Percentiles rank a stretch among this genome's conserved stretches.
phyloP scores from a whole-genome alignment of 2,329 filamentous ascomycete species.

The Penicillium sp. region DNA sequence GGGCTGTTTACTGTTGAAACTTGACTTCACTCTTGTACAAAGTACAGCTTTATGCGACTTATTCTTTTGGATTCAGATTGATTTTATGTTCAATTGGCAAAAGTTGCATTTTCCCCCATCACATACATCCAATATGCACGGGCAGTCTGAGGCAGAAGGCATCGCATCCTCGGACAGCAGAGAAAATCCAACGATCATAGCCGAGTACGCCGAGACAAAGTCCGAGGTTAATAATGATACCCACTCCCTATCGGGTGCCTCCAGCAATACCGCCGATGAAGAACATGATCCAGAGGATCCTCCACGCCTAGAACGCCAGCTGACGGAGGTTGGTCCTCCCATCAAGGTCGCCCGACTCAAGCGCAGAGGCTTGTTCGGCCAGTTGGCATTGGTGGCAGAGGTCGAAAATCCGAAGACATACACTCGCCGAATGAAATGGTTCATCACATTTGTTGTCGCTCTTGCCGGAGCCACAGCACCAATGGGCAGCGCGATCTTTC shows the following conservation, averaged over 20 bases:
- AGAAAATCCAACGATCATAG: constrained; percentile 7
- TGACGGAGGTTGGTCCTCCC: constrained; percentile 34
- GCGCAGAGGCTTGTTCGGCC: constrained; percentile 71
- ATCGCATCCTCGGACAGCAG: neutral
- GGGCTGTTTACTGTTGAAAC: neutral
- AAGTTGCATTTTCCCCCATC: neutral
- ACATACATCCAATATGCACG: constrained; percentile 6
- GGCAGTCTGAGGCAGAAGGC: neutral
- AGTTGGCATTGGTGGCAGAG: constrained; percentile 72
- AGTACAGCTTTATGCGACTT: neutral
- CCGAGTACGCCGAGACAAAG: neutral
- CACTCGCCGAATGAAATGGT: constrained; percentile 74
- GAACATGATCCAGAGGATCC: constrained; percentile 20
- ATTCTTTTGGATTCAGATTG: neutral
- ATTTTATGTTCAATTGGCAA: neutral
- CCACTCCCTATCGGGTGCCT: constrained; percentile 20
- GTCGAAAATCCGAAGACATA: constrained; percentile 76
- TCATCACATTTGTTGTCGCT: constrained; percentile 74
- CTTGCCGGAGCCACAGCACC: constrained; percentile 75
- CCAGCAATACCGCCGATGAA: constrained; percentile 21
- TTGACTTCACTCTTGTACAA: neutral
- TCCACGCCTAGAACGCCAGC: constrained; percentile 17
- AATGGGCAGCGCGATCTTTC: constrained; percentile 80
- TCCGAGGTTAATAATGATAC: constrained; percentile 15
- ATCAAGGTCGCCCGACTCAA: constrained; percentile 53